Base-by-base conservation (phyloP, 495 filamentous ascomycete genomes). In the Aspergillus mulundensis region DNA sequence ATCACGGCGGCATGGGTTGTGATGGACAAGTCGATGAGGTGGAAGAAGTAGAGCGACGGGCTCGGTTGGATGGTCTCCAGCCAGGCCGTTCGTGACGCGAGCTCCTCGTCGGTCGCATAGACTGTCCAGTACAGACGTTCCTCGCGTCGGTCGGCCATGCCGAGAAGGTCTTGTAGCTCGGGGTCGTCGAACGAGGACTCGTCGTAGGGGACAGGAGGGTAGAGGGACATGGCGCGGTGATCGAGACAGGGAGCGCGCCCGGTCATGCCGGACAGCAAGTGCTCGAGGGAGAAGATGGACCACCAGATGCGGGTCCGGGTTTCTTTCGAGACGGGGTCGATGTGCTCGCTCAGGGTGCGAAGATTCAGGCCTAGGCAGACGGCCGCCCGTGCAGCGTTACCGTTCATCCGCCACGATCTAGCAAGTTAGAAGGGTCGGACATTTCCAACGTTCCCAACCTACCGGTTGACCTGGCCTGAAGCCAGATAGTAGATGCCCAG, bases 271-370 rank as follows among this genome's bases (percentile, higher is more conserved):
- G 73, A 74, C 14, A 86, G 69, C 14, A 73, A 54, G 18, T 78
- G 75, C 52, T 87, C 84, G 25, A 85, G 57, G n/a, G 70, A 72
- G 57, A 80, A 84, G 5, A 87, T 51, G 5, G 81, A 77, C 77
- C 82, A 84, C 81, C 81, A 84, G 19, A 83, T 64, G 8, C 79
- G 79, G 47, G 76, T 70, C 21, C 81, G 70, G 43, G 75, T 66
- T 25, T 56, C 54, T 18, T 32, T 56, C 7, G 54, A 56, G 0
- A 47, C 40, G 1, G 44, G 30, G 25, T 41, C 34, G 14, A 45
- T 49, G 57, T 83, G 60, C n/a, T 66, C 61, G 44, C 68, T 73
- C 6, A 75, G 69, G 54, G 75, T 81, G n/a, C 78, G 74, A 19
- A 83, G 58, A 56, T 84, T 79, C 18, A 85, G 64, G 12, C 81